Evolutionary conservation across 2,329 filamentous ascomycete species (phyloP), one percentile per base, ranked within the genome.

Genomic region (Sphaerulina vaccinii): DNA sequence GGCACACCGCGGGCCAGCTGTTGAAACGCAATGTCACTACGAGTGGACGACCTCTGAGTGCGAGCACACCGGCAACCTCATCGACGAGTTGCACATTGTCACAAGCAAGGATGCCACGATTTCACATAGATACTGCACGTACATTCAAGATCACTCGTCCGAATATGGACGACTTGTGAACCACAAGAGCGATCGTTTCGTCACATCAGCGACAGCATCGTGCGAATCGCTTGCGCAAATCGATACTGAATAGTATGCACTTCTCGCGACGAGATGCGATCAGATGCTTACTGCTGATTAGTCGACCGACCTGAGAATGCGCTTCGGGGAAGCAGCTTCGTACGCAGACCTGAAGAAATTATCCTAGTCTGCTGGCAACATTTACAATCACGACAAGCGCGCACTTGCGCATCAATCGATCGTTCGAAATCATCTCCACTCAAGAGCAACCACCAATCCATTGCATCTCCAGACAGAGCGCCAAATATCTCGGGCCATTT

Each of bases 211-310:
- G 22, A 47, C 32, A 47, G 32, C 22, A 32, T 47, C 10, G 33
- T 37, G 16, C 35, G n/a, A 16, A 40, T 11, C 16, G 19, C 24
- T 21, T 32, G 36, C 10, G 10, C 36, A 2, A 7, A 51, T 18
- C n/a, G n/a, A n/a, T 4, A 16, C 35, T 22, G 33, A 44, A 40
- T 33, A 46, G 41, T 51, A 46, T 35, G 49, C 40, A 13, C 33
- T 40, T 23, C 44, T 51, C 41, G 49, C 45, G 19, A 27, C 19
- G 49, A 51, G 13, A 45, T 24, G 19, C 40, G 39, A 13, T 38
- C 47, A 19, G 38, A 32, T 24, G 40, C 45, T 40, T 35, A 49
- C 21, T 49, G 36, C 10, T 23, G 10, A 16, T 29, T 36, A 32
- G 45, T 24, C 38, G n/a, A n/a, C n/a, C n/a, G n/a, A n/a, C n/a